Percentiles rank a stretch among this genome's conserved stretches.
Conservation (phyloP, 768 basidiomycete genomes). For the Mycena olivaceomarginata region DNA sequence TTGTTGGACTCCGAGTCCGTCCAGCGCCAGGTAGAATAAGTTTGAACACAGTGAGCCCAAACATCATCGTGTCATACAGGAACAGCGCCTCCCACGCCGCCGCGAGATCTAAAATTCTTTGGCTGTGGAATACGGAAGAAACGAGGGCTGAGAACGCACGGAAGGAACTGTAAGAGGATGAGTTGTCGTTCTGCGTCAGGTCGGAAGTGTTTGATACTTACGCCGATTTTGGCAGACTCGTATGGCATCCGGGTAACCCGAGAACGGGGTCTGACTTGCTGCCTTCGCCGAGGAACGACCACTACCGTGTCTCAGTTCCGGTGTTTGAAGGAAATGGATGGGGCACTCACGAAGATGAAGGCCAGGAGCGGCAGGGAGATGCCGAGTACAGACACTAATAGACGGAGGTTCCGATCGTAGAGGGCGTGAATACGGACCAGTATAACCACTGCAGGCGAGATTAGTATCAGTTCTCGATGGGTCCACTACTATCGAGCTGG, state of each 20-base stretch:
- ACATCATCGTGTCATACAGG: background rate
- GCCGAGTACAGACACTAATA: background rate
- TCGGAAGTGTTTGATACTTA: background rate
- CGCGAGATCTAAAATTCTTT: background rate
- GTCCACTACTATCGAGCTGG: too few relatives aligned
- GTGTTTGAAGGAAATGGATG: too few relatives aligned
- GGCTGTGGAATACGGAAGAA: too few relatives aligned
- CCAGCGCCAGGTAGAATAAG: background rate
- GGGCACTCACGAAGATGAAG: background rate
- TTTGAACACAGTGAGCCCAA: conserved; percentile 9
- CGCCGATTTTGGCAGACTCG: background rate
- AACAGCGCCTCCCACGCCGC: background rate
- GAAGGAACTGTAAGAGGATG: background rate
- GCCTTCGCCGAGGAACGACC: background rate
- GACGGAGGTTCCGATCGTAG: conserved; percentile 4
- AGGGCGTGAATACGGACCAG: conserved; percentile 10
- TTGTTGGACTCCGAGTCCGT: background rate
- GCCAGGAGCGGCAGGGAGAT: background rate
- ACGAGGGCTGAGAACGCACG: too few relatives aligned
- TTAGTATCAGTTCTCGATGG: background rate
- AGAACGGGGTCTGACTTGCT: background rate
- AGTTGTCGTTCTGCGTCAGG: background rate
- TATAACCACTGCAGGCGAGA: background rate
- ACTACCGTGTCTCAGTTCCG: background rate
- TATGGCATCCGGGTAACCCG: background rate